phyloP scores from a whole-genome alignment of 148 eudicot genomes.

The Diospyros kaki region DNA sequence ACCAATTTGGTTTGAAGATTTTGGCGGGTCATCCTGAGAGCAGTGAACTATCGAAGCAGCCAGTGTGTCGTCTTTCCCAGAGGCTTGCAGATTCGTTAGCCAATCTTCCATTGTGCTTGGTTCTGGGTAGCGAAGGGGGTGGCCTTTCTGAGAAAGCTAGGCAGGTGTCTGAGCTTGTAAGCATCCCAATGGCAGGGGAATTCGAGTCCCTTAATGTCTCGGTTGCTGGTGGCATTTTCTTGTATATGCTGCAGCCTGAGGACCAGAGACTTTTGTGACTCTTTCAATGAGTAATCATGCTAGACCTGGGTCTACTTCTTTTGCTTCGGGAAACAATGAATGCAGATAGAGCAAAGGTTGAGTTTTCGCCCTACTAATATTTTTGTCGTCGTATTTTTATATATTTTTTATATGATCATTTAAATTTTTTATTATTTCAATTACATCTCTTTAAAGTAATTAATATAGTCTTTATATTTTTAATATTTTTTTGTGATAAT shows the following conservation, averaged over 20 bases:
- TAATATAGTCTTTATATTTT: too few species aligned
- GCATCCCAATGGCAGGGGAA: constrained; percentile 72
- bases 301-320: neutral
- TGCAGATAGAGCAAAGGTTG: neutral
- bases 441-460: too few species aligned
- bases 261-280: constrained; percentile 1
- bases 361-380: too few species aligned
- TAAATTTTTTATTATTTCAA: too few species aligned
- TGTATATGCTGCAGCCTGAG: constrained; percentile 62
- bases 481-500: too few species aligned
- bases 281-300: neutral
- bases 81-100: constrained; percentile 48
- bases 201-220: constrained; percentile 91
- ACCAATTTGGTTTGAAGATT: constrained; percentile 46
- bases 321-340: neutral
- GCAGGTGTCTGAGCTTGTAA: constrained; percentile 53
- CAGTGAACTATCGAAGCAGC: constrained; percentile 25
- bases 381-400: too few species aligned
- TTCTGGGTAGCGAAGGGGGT: constrained; percentile 78
- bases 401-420: too few species aligned
- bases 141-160: constrained; percentile 66
- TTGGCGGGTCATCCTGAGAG: constrained; percentile 75
- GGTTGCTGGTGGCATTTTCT: constrained; percentile 89
- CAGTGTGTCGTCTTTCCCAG: constrained; percentile 43
- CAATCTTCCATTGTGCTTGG: constrained; percentile 58